phyloP scores from a whole-genome alignment of 176 grass and related monocot species.

The Phyllostachys edulis region DNA sequence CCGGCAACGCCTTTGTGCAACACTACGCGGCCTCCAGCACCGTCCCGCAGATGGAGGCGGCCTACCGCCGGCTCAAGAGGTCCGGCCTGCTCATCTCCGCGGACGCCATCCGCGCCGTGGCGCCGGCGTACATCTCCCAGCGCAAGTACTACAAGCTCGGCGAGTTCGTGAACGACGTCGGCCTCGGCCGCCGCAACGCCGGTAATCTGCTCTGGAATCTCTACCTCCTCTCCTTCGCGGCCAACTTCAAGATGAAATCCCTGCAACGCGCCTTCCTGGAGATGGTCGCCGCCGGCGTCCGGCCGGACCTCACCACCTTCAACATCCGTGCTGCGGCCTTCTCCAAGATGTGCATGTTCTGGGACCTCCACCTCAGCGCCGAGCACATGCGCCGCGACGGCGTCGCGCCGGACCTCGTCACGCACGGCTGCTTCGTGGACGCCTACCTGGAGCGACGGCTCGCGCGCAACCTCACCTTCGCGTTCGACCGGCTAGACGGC shows the following conservation, averaged over 20 bases:
- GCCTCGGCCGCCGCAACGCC: conserved; percentile 52
- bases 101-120: conserved; percentile 51
- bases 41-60: conserved; percentile 71
- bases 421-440: conserved; percentile 70
- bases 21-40: conserved; percentile 64
- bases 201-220: conserved; percentile 88
- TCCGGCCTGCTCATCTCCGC: conserved; percentile 54
- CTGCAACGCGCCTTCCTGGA: conserved; percentile 84
- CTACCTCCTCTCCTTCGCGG: conserved; percentile 79
- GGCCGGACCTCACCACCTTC: conserved; percentile 79
- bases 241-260: conserved; percentile 95
- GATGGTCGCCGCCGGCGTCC: conserved; percentile 67
- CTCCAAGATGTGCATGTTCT: conserved; percentile 92
- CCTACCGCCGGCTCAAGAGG: conserved; percentile 59
- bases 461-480: conserved; percentile 59
- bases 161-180: conserved; percentile 57
- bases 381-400: conserved; percentile 70
- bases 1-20: conserved; percentile 69
- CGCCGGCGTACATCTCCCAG: conserved; percentile 56
- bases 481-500: conserved; percentile 45
- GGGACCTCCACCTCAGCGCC: conserved; percentile 79
- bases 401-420: conserved; percentile 69
- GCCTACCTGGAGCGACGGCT: conserved; percentile 66
- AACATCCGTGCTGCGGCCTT: conserved; percentile 66
- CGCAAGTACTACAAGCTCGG: conserved; percentile 75